Conservation (phyloP, 2,329 filamentous ascomycete species). For the Diaporthe sp. region DNA sequence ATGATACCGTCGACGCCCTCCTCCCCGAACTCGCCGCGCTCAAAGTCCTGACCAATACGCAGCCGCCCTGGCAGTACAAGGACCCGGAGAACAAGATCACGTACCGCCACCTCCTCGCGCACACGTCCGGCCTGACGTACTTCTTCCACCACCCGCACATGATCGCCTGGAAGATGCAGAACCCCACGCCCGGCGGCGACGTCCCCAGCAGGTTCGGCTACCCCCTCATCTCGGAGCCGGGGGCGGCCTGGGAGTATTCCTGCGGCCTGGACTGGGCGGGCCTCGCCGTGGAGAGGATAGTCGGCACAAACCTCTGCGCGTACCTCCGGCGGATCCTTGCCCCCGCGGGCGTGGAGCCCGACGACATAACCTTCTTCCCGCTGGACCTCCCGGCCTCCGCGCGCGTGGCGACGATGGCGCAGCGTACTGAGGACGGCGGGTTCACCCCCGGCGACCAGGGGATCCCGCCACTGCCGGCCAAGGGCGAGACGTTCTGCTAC, state of each 20-base stretch:
- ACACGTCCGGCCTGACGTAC: conserved; percentile 63
- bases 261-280: conserved; percentile 66
- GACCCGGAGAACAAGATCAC: conserved; percentile 55
- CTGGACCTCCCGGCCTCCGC: conserved; percentile 51
- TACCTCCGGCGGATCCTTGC: conserved; percentile 59
- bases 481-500: conserved; percentile 51
- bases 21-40: conserved; percentile 62
- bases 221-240: conserved; percentile 65
- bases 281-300: conserved; percentile 61
- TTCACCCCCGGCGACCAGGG: conserved; percentile 51
- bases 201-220: conserved; percentile 58
- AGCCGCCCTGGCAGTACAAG: conserved; percentile 43
- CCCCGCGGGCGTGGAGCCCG: conserved; percentile 56
- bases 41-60: conserved; percentile 59
- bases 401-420: conserved; percentile 53
- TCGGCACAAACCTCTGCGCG: conserved; percentile 56
- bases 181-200: conserved; percentile 41
- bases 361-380: conserved; percentile 54
- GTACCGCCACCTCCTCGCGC: conserved; percentile 63
- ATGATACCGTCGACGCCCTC: conserved; percentile 57
- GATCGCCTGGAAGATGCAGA: conserved; percentile 51
- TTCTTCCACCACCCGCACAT: conserved; percentile 54
- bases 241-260: conserved; percentile 63
- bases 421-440: conserved; percentile 52
- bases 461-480: conserved; percentile 48